Conservation (phyloP, 495 filamentous ascomycete genomes). For the Cairneyella variabilis region DNA sequence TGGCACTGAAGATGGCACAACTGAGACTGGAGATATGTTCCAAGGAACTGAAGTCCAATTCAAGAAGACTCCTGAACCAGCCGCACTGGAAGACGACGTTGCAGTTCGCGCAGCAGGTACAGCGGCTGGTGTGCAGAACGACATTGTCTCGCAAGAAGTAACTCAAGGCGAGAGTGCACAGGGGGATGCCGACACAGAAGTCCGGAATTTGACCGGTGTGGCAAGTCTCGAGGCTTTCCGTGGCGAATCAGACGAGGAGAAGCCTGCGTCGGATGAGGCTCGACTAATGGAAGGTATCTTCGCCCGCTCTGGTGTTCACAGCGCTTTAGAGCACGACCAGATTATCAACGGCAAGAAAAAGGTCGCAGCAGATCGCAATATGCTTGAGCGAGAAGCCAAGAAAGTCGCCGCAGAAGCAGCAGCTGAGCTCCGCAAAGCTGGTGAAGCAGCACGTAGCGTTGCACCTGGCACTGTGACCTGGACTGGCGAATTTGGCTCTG, state of each 20-base stretch:
- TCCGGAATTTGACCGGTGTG: conserved; percentile 53
- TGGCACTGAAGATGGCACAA: conserved; percentile 59
- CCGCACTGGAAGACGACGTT: conserved; percentile 32
- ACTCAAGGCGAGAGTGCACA: conserved; percentile 3
- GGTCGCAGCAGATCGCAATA: conserved; percentile 61
- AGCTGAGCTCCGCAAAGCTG: conserved; percentile 65
- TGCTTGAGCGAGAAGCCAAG: conserved; percentile 77
- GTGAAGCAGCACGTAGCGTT: conserved; percentile 62
- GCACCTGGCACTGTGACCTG: conserved; percentile 87
- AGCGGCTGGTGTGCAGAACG: conserved; percentile 10
- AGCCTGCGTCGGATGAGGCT: conserved; percentile 20
- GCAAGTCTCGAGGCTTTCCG: conserved; percentile 51
- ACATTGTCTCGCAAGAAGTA: conserved; percentile 36
- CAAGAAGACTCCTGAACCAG: conserved; percentile 28
- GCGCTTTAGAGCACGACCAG: conserved; percentile 82
- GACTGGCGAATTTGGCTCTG: conserved; percentile 79
- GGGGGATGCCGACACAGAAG: conserved; percentile 35
- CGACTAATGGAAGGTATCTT: conserved; percentile 66
- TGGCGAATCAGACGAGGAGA: conserved; percentile 22
- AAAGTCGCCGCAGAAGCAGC: conserved; percentile 75
- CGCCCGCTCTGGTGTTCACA: conserved; percentile 75
- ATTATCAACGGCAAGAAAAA: conserved; percentile 66
- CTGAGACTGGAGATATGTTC: conserved; percentile 84
- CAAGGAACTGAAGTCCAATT: conserved; percentile 74
- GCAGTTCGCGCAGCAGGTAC: conserved; percentile 10